A percentile compares a stretch with the other conserved stretches of the same genome.
Conservation (phyloP, 768 basidiomycete genomes). For the Mycena leptocephala region DNA sequence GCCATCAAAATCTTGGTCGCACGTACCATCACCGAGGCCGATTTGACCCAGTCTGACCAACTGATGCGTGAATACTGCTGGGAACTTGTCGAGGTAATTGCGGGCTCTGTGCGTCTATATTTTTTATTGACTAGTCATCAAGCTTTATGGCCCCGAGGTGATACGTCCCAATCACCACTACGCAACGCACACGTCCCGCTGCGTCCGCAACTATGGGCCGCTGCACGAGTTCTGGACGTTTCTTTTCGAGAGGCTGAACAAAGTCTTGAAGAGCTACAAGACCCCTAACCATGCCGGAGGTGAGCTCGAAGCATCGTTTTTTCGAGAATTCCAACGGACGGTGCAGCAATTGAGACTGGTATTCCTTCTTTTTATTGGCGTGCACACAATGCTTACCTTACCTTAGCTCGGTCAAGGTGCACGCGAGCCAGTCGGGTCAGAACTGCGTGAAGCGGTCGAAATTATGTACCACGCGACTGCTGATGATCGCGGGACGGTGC, state of each 20-base stretch:
- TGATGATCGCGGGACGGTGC: slow-evolving; percentile 42
- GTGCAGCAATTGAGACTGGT: slow-evolving; percentile 34
- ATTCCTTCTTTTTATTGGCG: too few species aligned
- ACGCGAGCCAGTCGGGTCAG: background rate
- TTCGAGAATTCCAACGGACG: slow-evolving; percentile 45
- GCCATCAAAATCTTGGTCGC: slow-evolving; percentile 34
- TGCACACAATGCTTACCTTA: too few species aligned
- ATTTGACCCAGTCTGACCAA: slow-evolving; percentile 29
- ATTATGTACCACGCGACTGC: slow-evolving; percentile 39
- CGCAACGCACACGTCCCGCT: slow-evolving; percentile 45
- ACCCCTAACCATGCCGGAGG: slow-evolving; percentile 51
- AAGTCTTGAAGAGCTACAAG: slow-evolving; percentile 53
- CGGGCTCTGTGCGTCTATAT: too few species aligned
- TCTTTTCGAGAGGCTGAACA: slow-evolving; percentile 54
- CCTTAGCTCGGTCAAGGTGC: slow-evolving; percentile 2
- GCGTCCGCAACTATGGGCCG: slow-evolving; percentile 51
- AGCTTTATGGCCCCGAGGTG: slow-evolving; percentile 48
- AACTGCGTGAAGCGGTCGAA: slow-evolving; percentile 22
- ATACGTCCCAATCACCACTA: slow-evolving; percentile 58
- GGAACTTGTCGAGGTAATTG: slow-evolving; percentile 40
- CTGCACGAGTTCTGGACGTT: slow-evolving; percentile 57
- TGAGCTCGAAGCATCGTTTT: slow-evolving; percentile 46
- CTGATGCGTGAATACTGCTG: slow-evolving; percentile 41
- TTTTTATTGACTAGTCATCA: too few species aligned
- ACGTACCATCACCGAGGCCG: slow-evolving; percentile 19